Percentiles rank a stretch among this genome's conserved stretches.
Conservation (phyloP, 2,329 filamentous ascomycete genomes). For the Annulohypoxylon truncatum region DNA sequence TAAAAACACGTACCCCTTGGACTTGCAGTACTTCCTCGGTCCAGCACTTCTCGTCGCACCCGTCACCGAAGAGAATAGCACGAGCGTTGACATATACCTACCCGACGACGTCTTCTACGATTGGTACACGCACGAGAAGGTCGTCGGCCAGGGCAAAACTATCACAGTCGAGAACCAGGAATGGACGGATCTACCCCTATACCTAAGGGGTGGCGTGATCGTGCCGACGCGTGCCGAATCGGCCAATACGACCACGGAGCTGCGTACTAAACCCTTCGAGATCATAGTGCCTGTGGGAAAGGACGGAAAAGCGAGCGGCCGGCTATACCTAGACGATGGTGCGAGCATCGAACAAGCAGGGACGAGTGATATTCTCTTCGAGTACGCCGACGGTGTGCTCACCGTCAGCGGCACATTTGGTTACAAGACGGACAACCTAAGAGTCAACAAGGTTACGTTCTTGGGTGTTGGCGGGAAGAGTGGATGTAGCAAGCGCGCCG, state of each 20-base stretch:
- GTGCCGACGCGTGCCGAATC: conserved; percentile 68
- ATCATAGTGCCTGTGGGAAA: conserved; percentile 74
- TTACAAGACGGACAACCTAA: conserved; percentile 54
- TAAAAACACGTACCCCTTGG: conserved; percentile 54
- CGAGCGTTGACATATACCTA: conserved; percentile 59
- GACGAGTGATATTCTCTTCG: conserved; percentile 70
- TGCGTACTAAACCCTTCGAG: conserved; percentile 75
- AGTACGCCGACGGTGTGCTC: conserved; percentile 66
- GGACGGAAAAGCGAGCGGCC: conserved; percentile 72
- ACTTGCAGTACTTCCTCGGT: conserved; percentile 62
- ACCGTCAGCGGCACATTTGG: conserved; percentile 64
- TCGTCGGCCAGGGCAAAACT: conserved; percentile 56
- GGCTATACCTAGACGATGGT: conserved; percentile 83
- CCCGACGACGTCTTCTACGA: conserved; percentile 63
- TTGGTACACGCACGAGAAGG: conserved; percentile 60
- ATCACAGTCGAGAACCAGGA: conserved; percentile 55
- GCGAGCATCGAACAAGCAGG: conserved; percentile 69
- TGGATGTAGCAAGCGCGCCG: conserved; percentile 8
- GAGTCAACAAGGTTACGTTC: conserved; percentile 63
- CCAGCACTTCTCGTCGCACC: conserved; percentile 58
- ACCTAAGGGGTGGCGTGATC: conserved; percentile 73
- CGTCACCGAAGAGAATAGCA: conserved; percentile 58
- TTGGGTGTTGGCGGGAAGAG: conserved; percentile 51
- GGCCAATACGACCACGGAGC: conserved; percentile 71
- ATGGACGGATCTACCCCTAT: conserved; percentile 70